Percentiles rank a stretch among this genome's conserved stretches.
These are phyloP conservation scores for Candida gigantensis DNA, from an alignment of 1,139 yeast species.

Conservation along the genomic window DNA sequence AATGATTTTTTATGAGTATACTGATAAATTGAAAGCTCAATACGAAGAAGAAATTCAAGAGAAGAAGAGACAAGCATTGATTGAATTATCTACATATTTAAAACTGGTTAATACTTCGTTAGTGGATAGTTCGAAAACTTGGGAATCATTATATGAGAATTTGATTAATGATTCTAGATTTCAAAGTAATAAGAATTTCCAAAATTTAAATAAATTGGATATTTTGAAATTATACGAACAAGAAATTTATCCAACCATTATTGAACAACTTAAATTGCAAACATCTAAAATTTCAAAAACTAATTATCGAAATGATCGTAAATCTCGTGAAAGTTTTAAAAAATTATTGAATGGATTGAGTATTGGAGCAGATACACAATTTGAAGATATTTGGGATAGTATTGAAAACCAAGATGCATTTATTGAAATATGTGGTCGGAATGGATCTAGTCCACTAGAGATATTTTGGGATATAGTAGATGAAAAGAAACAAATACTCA, in stretches of 20 bases:
- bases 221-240: conserved; percentile 54
- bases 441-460: conserved; percentile 80
- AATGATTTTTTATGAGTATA: conserved; percentile 53
- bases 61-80: conserved; percentile 49
- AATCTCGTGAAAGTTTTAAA: conserved; percentile 62
- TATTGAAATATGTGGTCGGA: conserved; percentile 65
- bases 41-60: conserved; percentile 33
- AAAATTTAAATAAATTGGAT: conserved; percentile 56
- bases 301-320: conserved; percentile 60
- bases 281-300: conserved; percentile 35
- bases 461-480: conserved; percentile 77
- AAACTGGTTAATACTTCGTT: conserved; percentile 33
- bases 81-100: conserved; percentile 53
- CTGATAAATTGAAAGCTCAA: conserved; percentile 38
- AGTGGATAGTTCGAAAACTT: conserved; percentile 32
- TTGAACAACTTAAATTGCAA: conserved; percentile 33
- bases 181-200: conserved; percentile 59
- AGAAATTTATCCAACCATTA: conserved; percentile 44
- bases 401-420: conserved; percentile 64
- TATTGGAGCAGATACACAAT: conserved; percentile 58
- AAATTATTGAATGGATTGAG: conserved; percentile 38
- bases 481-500: conserved; percentile 56
- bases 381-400: conserved; percentile 55
- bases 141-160: conserved; percentile 47
- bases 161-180: conserved; percentile 53